A percentile compares a stretch with the other conserved stretches of the same genome.
Evolutionary conservation across 2,329 filamentous ascomycete genomes (phyloP).

Genomic region (Pseudodiploospora longispora): DNA sequence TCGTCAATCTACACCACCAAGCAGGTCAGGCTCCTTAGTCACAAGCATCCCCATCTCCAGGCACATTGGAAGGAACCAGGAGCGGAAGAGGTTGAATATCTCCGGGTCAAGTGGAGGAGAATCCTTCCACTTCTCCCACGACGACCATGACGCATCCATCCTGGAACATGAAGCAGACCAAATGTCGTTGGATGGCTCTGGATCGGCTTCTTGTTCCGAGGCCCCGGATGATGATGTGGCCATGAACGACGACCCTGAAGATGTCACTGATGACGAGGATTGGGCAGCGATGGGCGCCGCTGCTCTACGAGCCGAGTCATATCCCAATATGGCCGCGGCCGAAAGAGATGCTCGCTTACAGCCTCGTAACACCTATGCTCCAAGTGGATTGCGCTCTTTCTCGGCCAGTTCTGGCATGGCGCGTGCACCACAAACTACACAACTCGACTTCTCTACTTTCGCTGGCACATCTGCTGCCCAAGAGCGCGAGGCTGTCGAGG

Average conservation of each 20-base stretch:
- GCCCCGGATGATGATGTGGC: constrained; percentile 58
- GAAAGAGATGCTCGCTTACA: constrained; percentile 38
- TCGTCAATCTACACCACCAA: constrained; percentile 31
- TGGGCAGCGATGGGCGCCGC: constrained; percentile 87
- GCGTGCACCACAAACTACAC: constrained; percentile 42
- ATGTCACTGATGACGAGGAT: constrained; percentile 91
- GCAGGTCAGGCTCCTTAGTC: constrained; percentile 30
- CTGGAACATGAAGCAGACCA: constrained; percentile 84
- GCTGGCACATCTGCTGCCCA: constrained; percentile 54
- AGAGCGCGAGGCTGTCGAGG: constrained; percentile 75
- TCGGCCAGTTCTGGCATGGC: constrained; percentile 45
- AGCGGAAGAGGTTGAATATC: constrained; percentile 41
- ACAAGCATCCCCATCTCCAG: constrained; percentile 51
- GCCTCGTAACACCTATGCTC: constrained; percentile 39
- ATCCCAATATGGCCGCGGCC: constrained; percentile 48
- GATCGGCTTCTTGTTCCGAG: constrained; percentile 68
- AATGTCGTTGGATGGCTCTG: constrained; percentile 75
- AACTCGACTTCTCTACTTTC: constrained; percentile 44
- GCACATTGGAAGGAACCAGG: constrained; percentile 28
- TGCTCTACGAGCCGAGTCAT: constrained; percentile 64
- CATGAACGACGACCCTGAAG: constrained; percentile 69
- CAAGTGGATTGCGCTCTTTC: constrained; percentile 39
- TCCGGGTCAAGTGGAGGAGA: constrained; percentile 57
- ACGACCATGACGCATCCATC: constrained; percentile 59
- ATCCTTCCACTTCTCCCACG: constrained; percentile 69